A percentile compares a stretch with the other conserved stretches of the same genome.
Conservation (phyloP, 805 yeast species). For the Trichomonascus vanleenenianus region DNA sequence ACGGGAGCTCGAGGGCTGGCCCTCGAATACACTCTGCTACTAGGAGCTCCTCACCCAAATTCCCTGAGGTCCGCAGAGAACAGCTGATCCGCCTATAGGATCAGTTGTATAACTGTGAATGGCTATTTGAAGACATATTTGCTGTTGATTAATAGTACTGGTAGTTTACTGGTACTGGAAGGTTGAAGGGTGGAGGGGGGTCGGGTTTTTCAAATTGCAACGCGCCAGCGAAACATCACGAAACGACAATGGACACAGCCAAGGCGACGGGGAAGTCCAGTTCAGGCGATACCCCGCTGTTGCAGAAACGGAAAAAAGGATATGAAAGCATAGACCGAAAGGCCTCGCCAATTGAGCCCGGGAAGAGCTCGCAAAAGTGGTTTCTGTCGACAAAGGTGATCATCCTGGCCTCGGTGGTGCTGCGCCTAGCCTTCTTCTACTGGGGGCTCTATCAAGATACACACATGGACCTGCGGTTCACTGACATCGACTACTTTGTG, state of each 20-base stretch:
- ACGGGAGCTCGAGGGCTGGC: no score
- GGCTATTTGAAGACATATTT: no score
- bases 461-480: slow-evolving; percentile 70
- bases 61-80: no score
- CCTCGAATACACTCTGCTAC: no score
- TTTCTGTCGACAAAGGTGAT: slow-evolving; percentile 16
- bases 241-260: not conserved
- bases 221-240: not conserved
- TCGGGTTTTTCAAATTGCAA: no score
- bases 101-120: no score
- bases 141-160: no score
- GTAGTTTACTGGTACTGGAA: no score
- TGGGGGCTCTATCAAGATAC: slow-evolving; percentile 87
- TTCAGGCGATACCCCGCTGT: not conserved
- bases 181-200: no score
- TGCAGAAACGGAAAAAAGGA: not conserved
- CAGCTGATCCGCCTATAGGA: no score
- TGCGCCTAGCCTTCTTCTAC: slow-evolving; percentile 53
- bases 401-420: slow-evolving; percentile 22
- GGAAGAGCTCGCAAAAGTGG: not conserved
- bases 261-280: not conserved
- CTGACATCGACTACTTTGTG: slow-evolving; percentile 91
- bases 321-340: no score
- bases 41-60: no score
- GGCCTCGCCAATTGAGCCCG: not conserved